phyloP scores from a whole-genome alignment of 345 rosid species.

The Aurinia saxatilis region DNA sequence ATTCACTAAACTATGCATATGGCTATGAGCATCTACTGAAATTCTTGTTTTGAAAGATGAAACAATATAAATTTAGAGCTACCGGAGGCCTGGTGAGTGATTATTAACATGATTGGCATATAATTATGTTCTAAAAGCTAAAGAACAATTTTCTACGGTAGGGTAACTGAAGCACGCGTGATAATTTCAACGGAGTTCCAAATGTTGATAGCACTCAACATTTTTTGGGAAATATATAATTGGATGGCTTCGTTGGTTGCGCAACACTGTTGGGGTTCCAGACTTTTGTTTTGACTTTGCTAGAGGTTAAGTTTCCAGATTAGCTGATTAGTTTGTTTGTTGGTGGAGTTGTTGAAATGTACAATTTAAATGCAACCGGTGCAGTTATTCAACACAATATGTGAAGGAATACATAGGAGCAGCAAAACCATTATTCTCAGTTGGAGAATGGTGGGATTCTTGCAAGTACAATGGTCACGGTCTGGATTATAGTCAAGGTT shows the following conservation, averaged over 20 bases:
- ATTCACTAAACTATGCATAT: constrained; percentile 67
- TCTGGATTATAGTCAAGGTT: too few species aligned
- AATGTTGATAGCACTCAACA: constrained; percentile 80
- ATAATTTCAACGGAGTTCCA: constrained; percentile 86
- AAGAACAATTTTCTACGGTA: constrained; percentile 10
- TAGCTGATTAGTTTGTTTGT: not conserved
- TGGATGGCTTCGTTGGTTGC: constrained; percentile 74
- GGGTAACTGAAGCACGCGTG: constrained; percentile 86
- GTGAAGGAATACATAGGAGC: constrained; percentile 83
- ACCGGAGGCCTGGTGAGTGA: constrained; percentile 74
- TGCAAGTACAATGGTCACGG: too few species aligned
- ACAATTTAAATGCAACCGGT: not conserved
- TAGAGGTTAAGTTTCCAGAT: constrained; percentile 48
- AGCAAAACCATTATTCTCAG: constrained; percentile 70
- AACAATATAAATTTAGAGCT: too few species aligned
- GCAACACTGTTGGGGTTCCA: constrained; percentile 55
- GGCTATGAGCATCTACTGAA: constrained; percentile 69
- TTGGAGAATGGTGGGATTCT: too few species aligned
- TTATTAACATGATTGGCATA: not conserved
- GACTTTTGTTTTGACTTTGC: constrained; percentile 95
- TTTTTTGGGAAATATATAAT: constrained; percentile 75
- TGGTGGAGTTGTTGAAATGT: not conserved
- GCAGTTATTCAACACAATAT: constrained; percentile 67
- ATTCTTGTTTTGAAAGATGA: constrained; percentile 56
- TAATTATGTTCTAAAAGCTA: not conserved